Base-by-base conservation (phyloP, 2,329 filamentous ascomycete genomes). In the Colletotrichum lini region DNA sequence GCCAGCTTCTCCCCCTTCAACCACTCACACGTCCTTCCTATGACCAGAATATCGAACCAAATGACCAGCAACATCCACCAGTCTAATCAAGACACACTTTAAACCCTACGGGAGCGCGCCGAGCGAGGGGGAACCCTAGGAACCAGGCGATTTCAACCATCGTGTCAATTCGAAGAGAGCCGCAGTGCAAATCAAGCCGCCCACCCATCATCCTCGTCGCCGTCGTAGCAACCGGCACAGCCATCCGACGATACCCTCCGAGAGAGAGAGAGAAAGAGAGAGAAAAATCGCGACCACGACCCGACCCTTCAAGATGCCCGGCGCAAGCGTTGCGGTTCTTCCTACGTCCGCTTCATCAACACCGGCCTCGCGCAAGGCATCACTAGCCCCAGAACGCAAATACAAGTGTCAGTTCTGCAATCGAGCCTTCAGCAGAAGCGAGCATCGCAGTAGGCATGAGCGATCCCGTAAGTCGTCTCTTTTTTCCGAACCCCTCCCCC, bases 361-460 rank as follows among this genome's bases (percentile, higher is more conserved):
- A 79, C 89, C 93, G 80, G 89, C 90, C 77, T 88, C 92, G 79
- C 91, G 93, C 83, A 97, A 97, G 85, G 84, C 92, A 76, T 87
- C 92, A 73, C 85, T 92, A 77, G 92, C 91, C 77, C 94, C 95
- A 67, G 96, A 98, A 87, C 96, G 97, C 88, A 98, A 98, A 85
- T 99, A 99, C 91, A 98, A 98, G 84, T 99, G 96, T 86, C 95
- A 98, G 87, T 98, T 98, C 84, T 98, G 96, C 87, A 95, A 95
- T 85, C 90, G 96, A 83, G 96, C 96, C 74, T 99, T 99, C 83
- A 98, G 95, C 86, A 90, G 96, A 82, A 98, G 95, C 83, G 96
- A 99, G 84, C 96, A 99, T 84, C 91, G 96, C 78, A 98, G 95
- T 84, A 90, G 96, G 84, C 96, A 99, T 84, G 96, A 99, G 85